These are phyloP conservation scores for Carex littledalei DNA, from an alignment of 176 grass and related monocot species.

Conservation along the genomic window DNA sequence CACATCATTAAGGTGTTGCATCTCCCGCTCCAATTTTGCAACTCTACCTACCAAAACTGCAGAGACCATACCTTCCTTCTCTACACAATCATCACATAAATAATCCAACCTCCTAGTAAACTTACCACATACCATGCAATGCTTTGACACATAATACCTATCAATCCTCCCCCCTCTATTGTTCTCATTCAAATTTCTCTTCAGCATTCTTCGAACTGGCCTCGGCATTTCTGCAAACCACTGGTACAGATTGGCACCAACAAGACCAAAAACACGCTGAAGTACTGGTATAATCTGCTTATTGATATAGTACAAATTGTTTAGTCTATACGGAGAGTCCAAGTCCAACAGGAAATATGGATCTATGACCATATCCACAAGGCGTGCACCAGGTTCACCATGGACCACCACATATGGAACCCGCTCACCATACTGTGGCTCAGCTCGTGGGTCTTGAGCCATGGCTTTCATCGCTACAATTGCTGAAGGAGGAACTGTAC, in stretches of 20 bases:
- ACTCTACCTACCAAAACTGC: constrained; percentile 50
- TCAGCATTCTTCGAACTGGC: constrained; percentile 27
- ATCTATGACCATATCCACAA: constrained; percentile 80
- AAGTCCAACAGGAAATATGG: constrained; percentile 66
- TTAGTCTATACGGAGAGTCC: constrained; percentile 65
- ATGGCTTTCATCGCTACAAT: constrained; percentile 86
- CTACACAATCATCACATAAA: constrained; percentile 61
- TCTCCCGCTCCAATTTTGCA: constrained; percentile 71
- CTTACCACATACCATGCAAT: constrained; percentile 61
- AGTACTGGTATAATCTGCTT: constrained; percentile 94
- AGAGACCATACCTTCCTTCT: constrained; percentile 47
- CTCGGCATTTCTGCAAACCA: constrained; percentile 82
- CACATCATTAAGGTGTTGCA: constrained; percentile 78
- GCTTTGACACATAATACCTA: constrained; percentile 76
- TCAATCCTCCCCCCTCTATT: constrained; percentile 73
- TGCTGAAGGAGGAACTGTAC: constrained; percentile 76
- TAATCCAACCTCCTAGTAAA: constrained; percentile 53
- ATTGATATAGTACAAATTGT: constrained; percentile 79
- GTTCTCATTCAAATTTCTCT: constrained; percentile 31
- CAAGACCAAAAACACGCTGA: constrained; percentile 79
- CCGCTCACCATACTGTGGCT: constrained; percentile 71
- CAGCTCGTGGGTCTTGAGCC: constrained; percentile 65
- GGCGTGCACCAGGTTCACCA: constrained; percentile 89
- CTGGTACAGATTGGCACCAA: constrained; percentile 60
- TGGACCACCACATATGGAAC: constrained; percentile 84